Evolutionary conservation across 139 green algal genomes (phyloP).

Genomic region (Volvox africanus): DNA sequence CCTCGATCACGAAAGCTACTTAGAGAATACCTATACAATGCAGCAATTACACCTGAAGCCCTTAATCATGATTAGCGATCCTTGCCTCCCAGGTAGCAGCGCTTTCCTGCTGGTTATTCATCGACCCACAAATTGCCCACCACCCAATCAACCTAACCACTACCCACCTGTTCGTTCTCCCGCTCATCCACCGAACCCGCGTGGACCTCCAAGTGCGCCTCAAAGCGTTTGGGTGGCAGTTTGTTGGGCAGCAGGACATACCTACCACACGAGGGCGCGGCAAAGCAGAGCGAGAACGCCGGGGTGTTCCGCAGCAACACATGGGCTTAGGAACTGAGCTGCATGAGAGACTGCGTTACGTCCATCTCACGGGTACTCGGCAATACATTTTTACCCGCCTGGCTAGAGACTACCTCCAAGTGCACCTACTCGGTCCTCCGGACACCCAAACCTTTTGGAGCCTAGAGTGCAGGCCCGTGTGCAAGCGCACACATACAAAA

Average conservation of each 20-base stretch:
- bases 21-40: no score
- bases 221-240: slow-evolving; percentile 91
- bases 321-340: background rate
- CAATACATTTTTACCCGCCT: no score
- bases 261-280: background rate
- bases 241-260: slow-evolving; percentile 98
- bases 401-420: no score
- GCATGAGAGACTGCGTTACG: no score
- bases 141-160: background rate
- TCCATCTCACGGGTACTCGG: no score
- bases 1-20: no score
- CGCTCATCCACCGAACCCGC: slow-evolving; percentile 87
- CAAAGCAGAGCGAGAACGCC: background rate
- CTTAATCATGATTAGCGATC: background rate
- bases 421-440: no score
- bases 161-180: slow-evolving; percentile 77
- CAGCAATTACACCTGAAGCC: background rate
- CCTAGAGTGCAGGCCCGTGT: no score
- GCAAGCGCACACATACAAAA: no score
- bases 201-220: slow-evolving; percentile 95
- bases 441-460: no score
- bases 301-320: background rate
- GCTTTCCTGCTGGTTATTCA: background rate
- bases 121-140: background rate
- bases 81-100: no score